These are phyloP conservation scores for Brassica rapa DNA, from an alignment of 345 rosid genomes.

Conservation along the genomic window DNA sequence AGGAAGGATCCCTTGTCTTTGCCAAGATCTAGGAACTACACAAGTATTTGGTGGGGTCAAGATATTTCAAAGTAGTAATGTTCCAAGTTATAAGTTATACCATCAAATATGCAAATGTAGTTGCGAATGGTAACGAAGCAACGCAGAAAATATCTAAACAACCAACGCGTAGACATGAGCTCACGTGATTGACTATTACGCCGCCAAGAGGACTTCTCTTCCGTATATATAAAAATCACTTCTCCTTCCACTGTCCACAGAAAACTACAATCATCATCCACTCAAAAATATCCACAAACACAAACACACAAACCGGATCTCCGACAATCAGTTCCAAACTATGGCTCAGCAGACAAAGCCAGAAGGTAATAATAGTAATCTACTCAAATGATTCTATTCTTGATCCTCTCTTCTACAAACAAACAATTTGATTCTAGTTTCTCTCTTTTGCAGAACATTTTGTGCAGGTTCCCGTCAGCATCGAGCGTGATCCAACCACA, in stretches of 20 bases:
- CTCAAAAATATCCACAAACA: background rate
- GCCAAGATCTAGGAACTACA: too few species aligned
- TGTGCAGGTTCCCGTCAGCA: constrained; percentile 38
- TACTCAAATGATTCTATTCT: constrained; percentile 2
- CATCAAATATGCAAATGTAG: too few species aligned
- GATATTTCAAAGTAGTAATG: too few species aligned
- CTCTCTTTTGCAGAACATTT: constrained; percentile 36
- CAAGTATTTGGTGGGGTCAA: too few species aligned
- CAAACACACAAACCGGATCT: background rate
- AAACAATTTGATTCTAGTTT: background rate
- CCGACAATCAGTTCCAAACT: constrained; percentile 11
- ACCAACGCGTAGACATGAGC: constrained; percentile 20
- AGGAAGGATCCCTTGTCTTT: too few species aligned
- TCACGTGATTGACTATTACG: constrained; percentile 31
- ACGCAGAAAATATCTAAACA: constrained; percentile 2
- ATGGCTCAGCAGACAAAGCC: constrained; percentile 41
- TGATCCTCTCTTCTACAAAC: background rate
- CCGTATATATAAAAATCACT: constrained; percentile 2
- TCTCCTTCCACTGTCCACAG: constrained; percentile 5
- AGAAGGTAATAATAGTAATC: constrained; percentile 16
- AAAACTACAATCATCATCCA: background rate
- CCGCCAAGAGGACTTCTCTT: constrained; percentile 24
- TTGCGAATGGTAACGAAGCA: background rate
- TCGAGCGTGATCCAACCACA: constrained; percentile 31
- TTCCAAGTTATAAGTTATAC: background rate